Evolutionary conservation across 495 filamentous ascomycete species (phyloP).

Genomic region (Penicillium crystallinum): DNA sequence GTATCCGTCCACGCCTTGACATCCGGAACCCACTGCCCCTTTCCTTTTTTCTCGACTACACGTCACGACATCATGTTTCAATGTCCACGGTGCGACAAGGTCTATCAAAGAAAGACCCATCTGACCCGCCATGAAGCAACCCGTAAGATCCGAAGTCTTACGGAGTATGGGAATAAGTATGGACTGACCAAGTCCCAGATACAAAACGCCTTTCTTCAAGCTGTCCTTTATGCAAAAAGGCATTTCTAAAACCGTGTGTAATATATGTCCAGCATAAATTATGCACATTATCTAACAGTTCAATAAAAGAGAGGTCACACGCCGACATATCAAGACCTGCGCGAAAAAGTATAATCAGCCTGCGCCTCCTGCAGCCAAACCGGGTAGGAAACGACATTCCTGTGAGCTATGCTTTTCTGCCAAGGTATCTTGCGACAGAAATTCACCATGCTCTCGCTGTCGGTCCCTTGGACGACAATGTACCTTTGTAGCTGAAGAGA

Average conservation of each 20-base stretch:
- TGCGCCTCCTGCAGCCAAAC: constrained; percentile 23
- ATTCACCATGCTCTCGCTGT: constrained; percentile 29
- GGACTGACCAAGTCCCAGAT: constrained; percentile 24
- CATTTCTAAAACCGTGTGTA: constrained; percentile 30
- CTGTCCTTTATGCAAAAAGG: constrained; percentile 36
- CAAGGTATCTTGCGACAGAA: constrained; percentile 30
- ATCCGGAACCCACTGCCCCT: neutral
- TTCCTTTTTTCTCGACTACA: neutral
- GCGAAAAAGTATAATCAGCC: constrained; percentile 34
- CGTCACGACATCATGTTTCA: constrained; percentile 25
- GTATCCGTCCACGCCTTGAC: neutral
- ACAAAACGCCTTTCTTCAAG: constrained; percentile 19
- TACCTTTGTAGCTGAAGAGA: constrained; percentile 12
- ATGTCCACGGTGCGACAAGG: constrained; percentile 29
- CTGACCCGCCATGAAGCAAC: constrained; percentile 29
- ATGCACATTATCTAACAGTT: neutral
- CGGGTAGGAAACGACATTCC: constrained; percentile 32
- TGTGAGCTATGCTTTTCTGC: constrained; percentile 30
- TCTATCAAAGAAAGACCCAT: constrained; percentile 30
- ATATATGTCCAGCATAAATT: neutral
- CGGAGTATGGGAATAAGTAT: neutral
- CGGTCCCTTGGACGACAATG: constrained; percentile 20
- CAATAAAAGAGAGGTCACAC: constrained; percentile 28
- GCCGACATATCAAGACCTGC: constrained; percentile 33
- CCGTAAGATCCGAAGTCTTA: constrained; percentile 15